Evolutionary conservation across 2,329 filamentous ascomycete species (phyloP), one percentile per base, ranked within the genome.

Genomic region (Cryphonectria naterciae): DNA sequence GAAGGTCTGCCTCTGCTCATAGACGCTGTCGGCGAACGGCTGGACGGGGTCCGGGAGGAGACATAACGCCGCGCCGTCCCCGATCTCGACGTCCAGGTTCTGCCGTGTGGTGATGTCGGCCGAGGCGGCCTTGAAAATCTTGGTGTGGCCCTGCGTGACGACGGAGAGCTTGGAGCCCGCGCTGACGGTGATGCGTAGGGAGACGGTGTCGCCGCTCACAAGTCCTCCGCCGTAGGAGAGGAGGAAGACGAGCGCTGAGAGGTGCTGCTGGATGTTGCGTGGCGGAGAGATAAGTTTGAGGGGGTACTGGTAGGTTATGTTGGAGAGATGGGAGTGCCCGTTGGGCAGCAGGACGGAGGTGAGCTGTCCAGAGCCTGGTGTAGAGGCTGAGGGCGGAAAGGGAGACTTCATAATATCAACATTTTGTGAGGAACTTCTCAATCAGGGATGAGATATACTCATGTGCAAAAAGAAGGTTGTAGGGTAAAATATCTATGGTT

Each of bases 191-290:
- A 97, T 87, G 28, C 85, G 84, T 37, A 99, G 87, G 77, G 91
- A 85, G 79, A 98, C 91, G 74, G 88, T 85, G 80, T 99, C 96
- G 58, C 95, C 94, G 17, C 92, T 93, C 1, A 99, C 93, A 19
- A 99, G 88, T 1, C 96, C 96, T 60, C 96, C 96, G 65, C 96
- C 96, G 79, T 98, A 99, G 0, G 95, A 97, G 65, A 99, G 87
- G 52, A 98, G 86, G 78, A 97, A 98, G 56, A 97, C 90, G 43
- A 96, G 88, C 11, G 94, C 87, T 70, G 93, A 93, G 74, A 87
- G 85, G 66, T 72, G 68, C 70, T 90, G 86, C 56, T 87, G 84
- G 64, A 87, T 85, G 7, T 90, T 84, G 15, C 92, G 88, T 19
- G 91, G 87, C 1, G 95, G 94, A 0, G 94, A 92, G 73, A 99